Conservation (phyloP, 257 asterid species). For the Perilla frutescens region DNA sequence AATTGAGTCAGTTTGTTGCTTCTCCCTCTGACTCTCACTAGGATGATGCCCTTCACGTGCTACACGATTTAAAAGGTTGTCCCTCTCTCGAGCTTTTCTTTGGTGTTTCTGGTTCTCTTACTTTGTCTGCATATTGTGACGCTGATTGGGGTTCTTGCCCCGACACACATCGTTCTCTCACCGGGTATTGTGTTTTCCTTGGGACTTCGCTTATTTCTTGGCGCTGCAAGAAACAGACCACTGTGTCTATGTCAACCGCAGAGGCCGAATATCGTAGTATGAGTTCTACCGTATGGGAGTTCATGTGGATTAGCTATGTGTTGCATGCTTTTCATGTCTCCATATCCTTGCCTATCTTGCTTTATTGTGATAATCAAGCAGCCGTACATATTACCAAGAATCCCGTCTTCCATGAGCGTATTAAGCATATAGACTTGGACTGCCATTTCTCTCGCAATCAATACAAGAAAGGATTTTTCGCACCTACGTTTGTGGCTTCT, state of each 20-base stretch:
- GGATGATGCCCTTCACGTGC: background rate
- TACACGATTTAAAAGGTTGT: background rate
- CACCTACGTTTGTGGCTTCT: too few relatives aligned
- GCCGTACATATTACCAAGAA: too few relatives aligned
- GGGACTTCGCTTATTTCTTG: background rate
- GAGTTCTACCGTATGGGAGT: background rate
- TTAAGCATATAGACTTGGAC: too few relatives aligned
- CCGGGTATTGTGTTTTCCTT: background rate
- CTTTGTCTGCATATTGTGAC: background rate
- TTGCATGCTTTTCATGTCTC: background rate
- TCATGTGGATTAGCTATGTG: background rate
- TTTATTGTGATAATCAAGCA: too few relatives aligned
- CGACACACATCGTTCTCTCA: background rate
- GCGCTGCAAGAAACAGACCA: background rate
- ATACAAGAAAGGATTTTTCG: too few relatives aligned
- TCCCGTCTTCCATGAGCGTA: too few relatives aligned
- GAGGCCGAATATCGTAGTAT: background rate
- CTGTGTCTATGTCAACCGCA: background rate
- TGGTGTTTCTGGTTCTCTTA: too few relatives aligned
- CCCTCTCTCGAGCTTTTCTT: too few relatives aligned
- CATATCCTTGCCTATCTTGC: fast-evolving
- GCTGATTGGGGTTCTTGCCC: background rate
- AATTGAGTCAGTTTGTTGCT: background rate
- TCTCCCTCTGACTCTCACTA: background rate
- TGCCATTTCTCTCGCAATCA: too few relatives aligned